phyloP scores from a whole-genome alignment of 495 filamentous ascomycete species.

The Neurospora intermedia region DNA sequence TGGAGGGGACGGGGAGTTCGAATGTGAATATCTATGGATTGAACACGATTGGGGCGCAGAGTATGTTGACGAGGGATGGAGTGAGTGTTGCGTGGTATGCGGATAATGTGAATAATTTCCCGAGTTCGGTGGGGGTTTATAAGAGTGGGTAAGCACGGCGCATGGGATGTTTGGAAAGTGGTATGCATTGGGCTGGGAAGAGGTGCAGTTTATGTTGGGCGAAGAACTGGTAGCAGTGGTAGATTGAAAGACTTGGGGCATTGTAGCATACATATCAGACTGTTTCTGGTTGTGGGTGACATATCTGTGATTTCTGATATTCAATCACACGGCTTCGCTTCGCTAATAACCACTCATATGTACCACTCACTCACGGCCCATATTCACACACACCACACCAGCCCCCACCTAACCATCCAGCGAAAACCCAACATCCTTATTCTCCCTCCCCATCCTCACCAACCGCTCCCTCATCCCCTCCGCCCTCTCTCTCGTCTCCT shows the following conservation, averaged over 20 bases:
- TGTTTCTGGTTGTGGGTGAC: neutral
- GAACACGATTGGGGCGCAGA: slow-evolving; percentile 41
- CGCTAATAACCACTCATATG: neutral
- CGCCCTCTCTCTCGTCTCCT: slow-evolving; percentile 41
- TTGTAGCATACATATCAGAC: neutral
- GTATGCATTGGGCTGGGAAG: neutral
- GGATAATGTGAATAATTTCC: slow-evolving; percentile 39
- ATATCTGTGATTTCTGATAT: neutral
- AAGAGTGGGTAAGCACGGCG: slow-evolving; percentile 17
- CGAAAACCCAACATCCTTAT: slow-evolving; percentile 48
- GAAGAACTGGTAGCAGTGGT: neutral
- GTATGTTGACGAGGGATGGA: slow-evolving; percentile 36
- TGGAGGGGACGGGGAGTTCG: slow-evolving; percentile 31
- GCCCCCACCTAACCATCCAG: slow-evolving; percentile 14
- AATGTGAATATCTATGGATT: slow-evolving; percentile 44
- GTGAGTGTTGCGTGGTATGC: slow-evolving; percentile 26
- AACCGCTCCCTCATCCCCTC: slow-evolving; percentile 44
- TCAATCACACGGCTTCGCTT: neutral
- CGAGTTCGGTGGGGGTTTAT: slow-evolving; percentile 33
- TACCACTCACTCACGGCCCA: slow-evolving; percentile 8
- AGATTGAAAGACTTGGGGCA: neutral
- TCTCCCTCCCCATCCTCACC: slow-evolving; percentile 48
- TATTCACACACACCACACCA: too few species aligned
- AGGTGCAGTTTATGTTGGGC: neutral
- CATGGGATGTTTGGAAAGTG: neutral